Base-by-base conservation (phyloP, 2,329 filamentous ascomycete species). In the Phyllosticta citribraziliensis region DNA sequence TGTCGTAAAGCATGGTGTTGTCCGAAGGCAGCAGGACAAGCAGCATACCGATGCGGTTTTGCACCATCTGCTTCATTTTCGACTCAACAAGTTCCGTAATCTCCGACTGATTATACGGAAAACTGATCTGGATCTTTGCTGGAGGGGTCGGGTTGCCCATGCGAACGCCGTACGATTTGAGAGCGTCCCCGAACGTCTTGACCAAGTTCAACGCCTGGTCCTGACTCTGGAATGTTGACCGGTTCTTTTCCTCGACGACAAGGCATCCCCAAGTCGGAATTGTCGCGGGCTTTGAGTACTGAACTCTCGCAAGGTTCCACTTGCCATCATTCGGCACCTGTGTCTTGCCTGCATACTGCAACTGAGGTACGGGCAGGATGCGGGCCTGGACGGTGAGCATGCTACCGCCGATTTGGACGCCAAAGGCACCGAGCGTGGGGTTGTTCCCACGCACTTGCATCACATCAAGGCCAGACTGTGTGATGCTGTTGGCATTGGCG, bases 301-400 rank as follows among this genome's bases (percentile, higher is more conserved):
- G 65, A 27, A 69, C 66, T 24, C 60, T 57, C 4, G 65, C 73
- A 78, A 93, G 82, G 66, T 91, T 91, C 89, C 89, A 94, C 1
- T 80, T 79, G 0, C 87, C 88, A 19, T 76, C 74, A 1, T 61
- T 64, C 0, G 81, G 74, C 1, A 58, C 62, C 58, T 66, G 62
- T 5, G 65, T 69, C 22, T 62, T 65, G n/a, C 53, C 64, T 20
- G 70, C 63, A 68, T 96, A 96, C 2, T 75, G 71, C 27, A 96
- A 74, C 0, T 65, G 67, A 0, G 91, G 91, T 0, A 83, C 68
- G 0, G 67, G 50, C 0, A 96, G 79, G 50, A 93, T 82, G 8
- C 91, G 85, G 1, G 84, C 92, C 0, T 79, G 78, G 0, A 96
- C 88, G 0, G 88, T 88, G 27, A 96, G 76, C 40, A 96, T 79